Evolutionary conservation across 805 yeast genomes (phyloP).

Genomic region (Lachancea waltii): DNA sequence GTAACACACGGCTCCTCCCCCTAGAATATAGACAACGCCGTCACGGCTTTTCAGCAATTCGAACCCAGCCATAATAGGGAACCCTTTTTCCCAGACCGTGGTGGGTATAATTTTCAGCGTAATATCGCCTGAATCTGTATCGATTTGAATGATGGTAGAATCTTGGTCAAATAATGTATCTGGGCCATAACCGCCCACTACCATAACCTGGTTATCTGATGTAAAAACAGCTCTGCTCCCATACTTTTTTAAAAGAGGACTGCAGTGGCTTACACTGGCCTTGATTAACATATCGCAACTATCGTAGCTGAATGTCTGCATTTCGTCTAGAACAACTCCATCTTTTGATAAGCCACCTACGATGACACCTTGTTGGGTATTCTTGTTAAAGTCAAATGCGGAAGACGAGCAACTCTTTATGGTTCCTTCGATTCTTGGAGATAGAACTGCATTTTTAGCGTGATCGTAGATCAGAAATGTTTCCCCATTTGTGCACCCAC

Average conservation of each 20-base stretch:
- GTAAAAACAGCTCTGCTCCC: conserved; percentile 40
- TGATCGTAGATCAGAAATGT: conserved; percentile 20
- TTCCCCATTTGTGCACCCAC: conserved; percentile 37
- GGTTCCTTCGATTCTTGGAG: conserved; percentile 42
- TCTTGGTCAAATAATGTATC: conserved; percentile 28
- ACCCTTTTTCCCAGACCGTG: conserved; percentile 33
- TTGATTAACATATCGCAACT: conserved; percentile 14
- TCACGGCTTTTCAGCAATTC: conserved; percentile 31
- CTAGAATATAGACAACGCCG: conserved; percentile 31
- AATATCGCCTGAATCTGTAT: conserved; percentile 18
- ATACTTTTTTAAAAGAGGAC: conserved; percentile 39
- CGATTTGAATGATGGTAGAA: conserved; percentile 36
- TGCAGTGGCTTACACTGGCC: conserved; percentile 15
- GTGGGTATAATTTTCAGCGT: conserved; percentile 29
- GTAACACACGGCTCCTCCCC: conserved; percentile 80
- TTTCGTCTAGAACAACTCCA: conserved; percentile 30
- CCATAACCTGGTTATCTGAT: conserved; percentile 32
- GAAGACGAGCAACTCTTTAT: conserved; percentile 15
- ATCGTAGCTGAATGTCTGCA: conserved; percentile 27
- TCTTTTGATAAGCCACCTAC: conserved; percentile 20
- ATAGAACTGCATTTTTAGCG: conserved; percentile 15
- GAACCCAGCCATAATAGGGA: conserved; percentile 51
- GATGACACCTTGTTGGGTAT: conserved; percentile 15
- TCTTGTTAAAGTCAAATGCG: conserved; percentile 14
- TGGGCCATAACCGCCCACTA: conserved; percentile 56